phyloP scores from a whole-genome alignment of 495 filamentous ascomycete species.

The Trichoderma virens region DNA sequence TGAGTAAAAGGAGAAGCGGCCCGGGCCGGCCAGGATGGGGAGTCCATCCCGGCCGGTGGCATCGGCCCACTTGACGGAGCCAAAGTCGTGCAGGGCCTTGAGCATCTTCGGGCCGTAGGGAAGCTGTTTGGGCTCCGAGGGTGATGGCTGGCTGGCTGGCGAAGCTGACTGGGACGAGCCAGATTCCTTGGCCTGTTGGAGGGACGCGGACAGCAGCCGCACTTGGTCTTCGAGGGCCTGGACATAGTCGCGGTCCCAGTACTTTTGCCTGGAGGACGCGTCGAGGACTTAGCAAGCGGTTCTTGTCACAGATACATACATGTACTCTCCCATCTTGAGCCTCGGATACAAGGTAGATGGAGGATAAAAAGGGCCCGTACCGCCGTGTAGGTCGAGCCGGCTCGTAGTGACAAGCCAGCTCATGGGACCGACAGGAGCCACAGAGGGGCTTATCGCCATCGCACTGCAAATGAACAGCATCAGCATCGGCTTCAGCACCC shows the following conservation, averaged over 20 bases:
- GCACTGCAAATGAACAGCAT: background rate
- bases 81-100: background rate
- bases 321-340: too few relatives aligned
- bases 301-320: background rate
- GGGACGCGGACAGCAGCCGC: constrained; percentile 1
- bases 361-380: background rate
- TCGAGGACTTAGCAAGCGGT: background rate
- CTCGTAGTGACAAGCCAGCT: background rate
- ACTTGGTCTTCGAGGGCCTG: constrained; percentile 10
- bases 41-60: background rate
- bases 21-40: background rate
- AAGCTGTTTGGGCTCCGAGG: background rate
- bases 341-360: too few relatives aligned
- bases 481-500: background rate
- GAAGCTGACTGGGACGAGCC: background rate
- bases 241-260: constrained; percentile 11
- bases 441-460: constrained; percentile 7
- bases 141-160: background rate
- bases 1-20: background rate
- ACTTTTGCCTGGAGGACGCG: constrained; percentile 1
- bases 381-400: background rate
- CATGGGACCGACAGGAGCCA: background rate
- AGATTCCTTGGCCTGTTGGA: background rate
- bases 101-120: background rate
- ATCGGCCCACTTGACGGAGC: background rate